phyloP scores from a whole-genome alignment of 202 grass and related monocot species.

The Digitaria exilis region DNA sequence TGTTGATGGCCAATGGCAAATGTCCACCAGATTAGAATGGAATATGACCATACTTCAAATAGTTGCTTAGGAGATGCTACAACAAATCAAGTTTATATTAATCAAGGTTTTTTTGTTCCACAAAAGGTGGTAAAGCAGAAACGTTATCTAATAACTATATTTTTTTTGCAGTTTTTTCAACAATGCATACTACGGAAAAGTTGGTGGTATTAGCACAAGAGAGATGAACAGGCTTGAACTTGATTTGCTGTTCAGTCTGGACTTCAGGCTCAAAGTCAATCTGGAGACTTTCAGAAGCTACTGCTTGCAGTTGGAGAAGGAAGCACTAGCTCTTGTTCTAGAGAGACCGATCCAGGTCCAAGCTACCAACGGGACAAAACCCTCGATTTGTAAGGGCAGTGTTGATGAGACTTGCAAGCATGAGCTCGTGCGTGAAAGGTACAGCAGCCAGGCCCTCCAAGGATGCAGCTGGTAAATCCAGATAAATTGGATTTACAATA shows the following conservation, averaged over 20 bases:
- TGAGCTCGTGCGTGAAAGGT: conserved; percentile 35
- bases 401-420: conserved; percentile 55
- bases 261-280: conserved; percentile 86
- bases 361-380: neutral
- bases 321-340: conserved; percentile 45
- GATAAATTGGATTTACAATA: neutral
- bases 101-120: conserved; percentile 8
- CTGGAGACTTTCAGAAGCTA: conserved; percentile 66
- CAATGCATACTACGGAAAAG: conserved; percentile 86
- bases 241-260: conserved; percentile 80
- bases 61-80: neutral
- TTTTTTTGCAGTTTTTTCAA: conserved; percentile 72
- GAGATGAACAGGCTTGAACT: conserved; percentile 88
- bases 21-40: too few relatives aligned
- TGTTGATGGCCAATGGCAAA: too few relatives aligned
- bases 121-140: neutral
- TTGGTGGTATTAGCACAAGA: conserved; percentile 80
- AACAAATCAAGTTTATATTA: neutral
- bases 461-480: conserved; percentile 48
- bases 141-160: conserved; percentile 7
- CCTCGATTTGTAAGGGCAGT: conserved; percentile 19
- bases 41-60: neutral
- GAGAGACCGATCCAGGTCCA: conserved; percentile 67
- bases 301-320: conserved; percentile 76
- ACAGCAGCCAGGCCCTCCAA: conserved; percentile 39